Base-by-base conservation (phyloP, 331 rosid genomes). In the Dryas integrifolia region DNA sequence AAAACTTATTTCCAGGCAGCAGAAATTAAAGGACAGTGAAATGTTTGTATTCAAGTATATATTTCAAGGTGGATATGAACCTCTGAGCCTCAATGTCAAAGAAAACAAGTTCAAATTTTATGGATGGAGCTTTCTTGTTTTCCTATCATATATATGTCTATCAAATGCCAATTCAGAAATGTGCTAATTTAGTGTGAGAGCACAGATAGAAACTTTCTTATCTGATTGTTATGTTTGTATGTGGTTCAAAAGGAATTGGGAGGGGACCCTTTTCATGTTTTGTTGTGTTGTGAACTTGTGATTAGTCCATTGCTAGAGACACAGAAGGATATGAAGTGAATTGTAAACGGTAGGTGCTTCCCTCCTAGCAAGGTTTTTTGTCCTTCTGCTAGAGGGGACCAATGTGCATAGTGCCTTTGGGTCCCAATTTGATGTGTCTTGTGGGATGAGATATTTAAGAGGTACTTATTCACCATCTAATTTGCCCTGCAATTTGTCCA, bases 371-470 rank as follows among this genome's bases (percentile, higher is more conserved):
- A 65, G 59, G 18, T 11, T 16, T 67, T 80, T 66, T 60, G 77
- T 66, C 68, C 44, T 15, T 14, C 3, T 40, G 11, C 63, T 58
- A 16, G 47, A 15, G 53, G 75, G 71, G 77, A 56, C 70, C 71
- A 44, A 58, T 65, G 30, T 71, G 58, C 65, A 13, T 52, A 11
- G n/a, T 64, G 45, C 61, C 63, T 44, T 77, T 49, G 81, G 74
- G 75, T 60, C 58, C 84, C 85, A 60, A 62, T 56, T 44, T 50
- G 55, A 12, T n/a, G 1, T 79, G 67, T 70, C 60, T 13, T 50
- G 30, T 49, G 38, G 57, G 39, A 35, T 65, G 69, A 75, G 21
- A 63, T 51, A 41, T 67, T 67, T 24, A 41, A 41, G 64, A 43
- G 62, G 26, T 56, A n/a, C 64, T 53, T n/a, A 51, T 41, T 73